Evolutionary conservation across 129 eudicot species (phyloP), one percentile per base, ranked within the genome.

Genomic region (Escallonia herrerae): DNA sequence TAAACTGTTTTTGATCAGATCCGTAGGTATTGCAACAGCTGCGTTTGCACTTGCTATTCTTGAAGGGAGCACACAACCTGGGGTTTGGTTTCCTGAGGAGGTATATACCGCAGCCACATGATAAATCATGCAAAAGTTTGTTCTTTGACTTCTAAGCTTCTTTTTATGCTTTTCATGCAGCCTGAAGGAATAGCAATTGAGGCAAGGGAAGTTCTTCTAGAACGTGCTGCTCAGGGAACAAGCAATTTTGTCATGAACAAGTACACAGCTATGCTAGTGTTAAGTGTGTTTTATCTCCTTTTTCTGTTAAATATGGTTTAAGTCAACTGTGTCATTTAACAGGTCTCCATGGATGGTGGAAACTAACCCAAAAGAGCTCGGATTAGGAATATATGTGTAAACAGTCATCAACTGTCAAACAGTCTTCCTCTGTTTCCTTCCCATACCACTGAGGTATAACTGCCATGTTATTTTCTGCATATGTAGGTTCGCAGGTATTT

Each of bases 291-390:
- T 49, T 15, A 43, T 51, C 40, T 60, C 11, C 60, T 13, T 5
- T 56, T 63, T 37, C n/a, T 15, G 56, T 15, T 58, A 11, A 40
- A 45, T 41, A n/a, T n/a, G 33, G 43, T 33, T 58, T 39, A 64
- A 68, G 67, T 10, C 44, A 44, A 8, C 40, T 41, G 47, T 56
- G 1, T 45, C 60, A 41, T 22, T 56, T 13, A 10, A 45, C 78
- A 91, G 97, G 85, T 76, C 97, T 70, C 97, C 97, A 11, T 91
- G 96, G 97, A 91, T 91, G 96, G 96, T 91, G 74, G 97, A 91
- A 79, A 87, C 91, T 59, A 64, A 91, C 49, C 97, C 97, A 1
- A 87, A 87, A 79, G 89, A 83, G 79, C 58, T 91, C 51, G 90
- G 90, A 45, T 78, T 91, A 56, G 96, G 97, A 63, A 91, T 91